Evolutionary conservation across 352 stramenopile species (phyloP), one percentile per base, ranked within the genome.

Genomic region (Pythium apleroticum): DNA sequence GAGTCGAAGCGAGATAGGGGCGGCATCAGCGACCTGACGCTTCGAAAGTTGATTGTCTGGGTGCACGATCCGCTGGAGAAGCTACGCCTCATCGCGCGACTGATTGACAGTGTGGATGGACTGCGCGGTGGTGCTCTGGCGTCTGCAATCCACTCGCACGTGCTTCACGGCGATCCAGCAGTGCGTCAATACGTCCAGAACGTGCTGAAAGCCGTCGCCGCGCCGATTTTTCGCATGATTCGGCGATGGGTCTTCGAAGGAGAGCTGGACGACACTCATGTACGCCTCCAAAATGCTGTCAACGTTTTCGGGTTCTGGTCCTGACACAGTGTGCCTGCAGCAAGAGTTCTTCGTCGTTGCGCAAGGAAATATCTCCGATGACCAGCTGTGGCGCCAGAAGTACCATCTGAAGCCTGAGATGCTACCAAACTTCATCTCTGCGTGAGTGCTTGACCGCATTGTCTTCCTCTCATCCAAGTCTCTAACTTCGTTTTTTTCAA

Each of bases 21-120:
- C 50, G 50, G 69, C 5, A 35, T 78, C 19, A 89, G 82, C 43
- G 82, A 84, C 1, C 68, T 98, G 20, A 97, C 93, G 6, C 73
- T 98, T 19, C 78, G 90, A 25, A 96, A 93, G 25, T 69, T 98
- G 10, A 75, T 86, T 25, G 89, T 98, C 37, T 98, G 93, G 93
- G 89, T 88, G 8, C 85, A 97, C 68, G 86, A 95, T 60, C 86
- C 89, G 17, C 71, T 96, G 1, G 86, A 96, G 46, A 84, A 90
- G 54, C 89, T 98, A 65, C 88, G 91, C 1, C 69, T 97, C 25
- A 96, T 98, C 77, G 80, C 88, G 19, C 88, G 86, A 24, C 74
- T 98, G 6, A 95, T 96, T 22, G 88, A 96, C 63, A 93, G 86
- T 71, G 86, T 93, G 19, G 85, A 96, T 63, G 85, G 85, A 7